Conservation (phyloP, 1,284 basidiomycete species). For the Thelephora terrestris region DNA sequence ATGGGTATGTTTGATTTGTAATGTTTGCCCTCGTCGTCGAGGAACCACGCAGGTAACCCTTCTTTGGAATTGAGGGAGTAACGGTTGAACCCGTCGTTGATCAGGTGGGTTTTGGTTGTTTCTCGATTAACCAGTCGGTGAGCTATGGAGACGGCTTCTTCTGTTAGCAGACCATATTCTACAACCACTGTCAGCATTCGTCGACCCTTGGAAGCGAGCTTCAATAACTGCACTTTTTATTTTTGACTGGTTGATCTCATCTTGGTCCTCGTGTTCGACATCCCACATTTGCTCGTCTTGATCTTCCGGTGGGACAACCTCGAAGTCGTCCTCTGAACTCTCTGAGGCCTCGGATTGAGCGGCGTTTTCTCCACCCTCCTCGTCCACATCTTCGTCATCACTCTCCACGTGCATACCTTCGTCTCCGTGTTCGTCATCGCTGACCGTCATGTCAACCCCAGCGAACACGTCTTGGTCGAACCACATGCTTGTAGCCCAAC, state of each 20-base stretch:
- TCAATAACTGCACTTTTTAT: constrained; percentile 48
- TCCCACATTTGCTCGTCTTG: constrained; percentile 73
- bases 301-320: constrained; percentile 57
- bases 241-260: constrained; percentile 60
- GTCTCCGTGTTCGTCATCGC: constrained; percentile 32
- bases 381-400: constrained; percentile 14
- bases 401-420: constrained; percentile 27
- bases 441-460: constrained; percentile 49
- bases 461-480: constrained; percentile 94
- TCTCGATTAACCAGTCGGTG: constrained; percentile 89
- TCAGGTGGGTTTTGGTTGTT: constrained; percentile 80
- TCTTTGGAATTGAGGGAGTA: constrained; percentile 90
- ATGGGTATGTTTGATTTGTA: constrained; percentile 95
- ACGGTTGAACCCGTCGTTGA: constrained; percentile 95
- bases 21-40: constrained; percentile 91
- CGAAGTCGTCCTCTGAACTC: constrained; percentile 50
- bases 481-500: constrained; percentile 66
- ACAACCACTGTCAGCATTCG: constrained; percentile 5
- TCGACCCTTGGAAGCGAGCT: not conserved
- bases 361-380: constrained; percentile 25
- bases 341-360: constrained; percentile 10
- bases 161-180: constrained; percentile 85
- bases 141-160: constrained; percentile 89
- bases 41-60: constrained; percentile 90
- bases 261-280: constrained; percentile 69